These are phyloP conservation scores for Ascochyta viciae-villosae DNA, from an alignment of 2,329 filamentous ascomycete genomes.

Conservation along the genomic window DNA sequence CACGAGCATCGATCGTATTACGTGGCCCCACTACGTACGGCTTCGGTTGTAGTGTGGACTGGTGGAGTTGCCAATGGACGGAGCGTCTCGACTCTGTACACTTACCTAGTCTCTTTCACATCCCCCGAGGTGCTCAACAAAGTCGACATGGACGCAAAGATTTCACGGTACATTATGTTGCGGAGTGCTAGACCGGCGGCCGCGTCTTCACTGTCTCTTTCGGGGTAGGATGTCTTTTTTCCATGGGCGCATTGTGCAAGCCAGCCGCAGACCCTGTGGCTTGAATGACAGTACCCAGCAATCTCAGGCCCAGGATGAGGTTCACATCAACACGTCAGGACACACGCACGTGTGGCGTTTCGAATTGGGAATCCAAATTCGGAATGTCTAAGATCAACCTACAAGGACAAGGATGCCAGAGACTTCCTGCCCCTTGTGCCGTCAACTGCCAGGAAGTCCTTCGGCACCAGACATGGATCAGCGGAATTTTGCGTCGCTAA, in stretches of 20 bases:
- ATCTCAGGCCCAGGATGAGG: not conserved
- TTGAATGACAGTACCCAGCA: not conserved
- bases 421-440: slow-evolving; percentile 1
- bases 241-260: not conserved
- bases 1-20: not conserved
- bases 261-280: not conserved
- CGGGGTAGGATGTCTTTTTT: not conserved
- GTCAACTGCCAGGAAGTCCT: not conserved
- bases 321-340: not conserved
- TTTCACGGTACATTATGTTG: not conserved
- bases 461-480: slow-evolving; percentile 10
- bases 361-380: not conserved
- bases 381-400: not conserved
- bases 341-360: not conserved
- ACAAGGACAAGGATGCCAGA: slow-evolving; percentile 1
- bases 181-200: not conserved
- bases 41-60: not conserved
- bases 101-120: not conserved
- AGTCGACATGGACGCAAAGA: not conserved
- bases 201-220: not conserved
- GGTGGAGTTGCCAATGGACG: not conserved
- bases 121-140: not conserved
- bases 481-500: slow-evolving; percentile 3
- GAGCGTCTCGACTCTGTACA: not conserved
- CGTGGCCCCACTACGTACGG: not conserved